Evolutionary conservation across 495 filamentous ascomycete genomes (phyloP).

Genomic region (Parachaetomium inaequale): DNA sequence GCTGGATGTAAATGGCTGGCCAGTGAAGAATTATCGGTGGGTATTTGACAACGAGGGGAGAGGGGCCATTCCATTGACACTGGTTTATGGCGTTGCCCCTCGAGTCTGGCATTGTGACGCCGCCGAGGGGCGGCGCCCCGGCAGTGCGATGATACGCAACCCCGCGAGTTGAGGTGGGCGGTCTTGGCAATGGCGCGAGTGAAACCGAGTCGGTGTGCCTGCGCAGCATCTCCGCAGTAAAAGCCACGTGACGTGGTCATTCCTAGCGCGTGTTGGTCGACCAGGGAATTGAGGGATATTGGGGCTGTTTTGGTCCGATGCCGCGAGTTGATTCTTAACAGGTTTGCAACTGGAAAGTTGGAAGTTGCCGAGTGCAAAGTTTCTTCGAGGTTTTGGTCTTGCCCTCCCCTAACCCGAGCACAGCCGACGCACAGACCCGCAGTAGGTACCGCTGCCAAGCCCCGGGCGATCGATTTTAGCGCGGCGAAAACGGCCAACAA

Average conservation of each 20-base stretch:
- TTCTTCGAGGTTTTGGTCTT: background rate
- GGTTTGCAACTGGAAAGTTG: background rate
- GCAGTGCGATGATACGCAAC: background rate
- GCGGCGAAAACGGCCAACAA: conserved; percentile 29
- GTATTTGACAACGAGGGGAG: too few relatives aligned
- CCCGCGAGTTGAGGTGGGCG: background rate
- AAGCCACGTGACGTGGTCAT: conserved; percentile 6
- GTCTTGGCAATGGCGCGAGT: conserved; percentile 15
- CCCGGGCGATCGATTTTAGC: conserved; percentile 29
- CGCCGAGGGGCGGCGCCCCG: background rate
- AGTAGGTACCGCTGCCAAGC: conserved; percentile 15
- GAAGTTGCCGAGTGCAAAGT: too few relatives aligned
- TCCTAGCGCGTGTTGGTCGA: background rate
- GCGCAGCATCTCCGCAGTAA: background rate
- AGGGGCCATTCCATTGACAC: too few relatives aligned
- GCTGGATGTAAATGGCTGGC: too few relatives aligned
- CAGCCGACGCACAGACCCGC: conserved; percentile 16
- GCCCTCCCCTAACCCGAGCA: background rate
- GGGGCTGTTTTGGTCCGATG: background rate
- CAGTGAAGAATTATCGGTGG: too few relatives aligned
- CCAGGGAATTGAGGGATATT: background rate
- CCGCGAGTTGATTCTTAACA: background rate
- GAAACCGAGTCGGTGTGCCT: background rate
- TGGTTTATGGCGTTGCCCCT: too few relatives aligned
- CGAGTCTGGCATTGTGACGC: background rate